These are phyloP conservation scores for Royoungia palumana DNA, from an alignment of 768 basidiomycete genomes.

Conservation along the genomic window DNA sequence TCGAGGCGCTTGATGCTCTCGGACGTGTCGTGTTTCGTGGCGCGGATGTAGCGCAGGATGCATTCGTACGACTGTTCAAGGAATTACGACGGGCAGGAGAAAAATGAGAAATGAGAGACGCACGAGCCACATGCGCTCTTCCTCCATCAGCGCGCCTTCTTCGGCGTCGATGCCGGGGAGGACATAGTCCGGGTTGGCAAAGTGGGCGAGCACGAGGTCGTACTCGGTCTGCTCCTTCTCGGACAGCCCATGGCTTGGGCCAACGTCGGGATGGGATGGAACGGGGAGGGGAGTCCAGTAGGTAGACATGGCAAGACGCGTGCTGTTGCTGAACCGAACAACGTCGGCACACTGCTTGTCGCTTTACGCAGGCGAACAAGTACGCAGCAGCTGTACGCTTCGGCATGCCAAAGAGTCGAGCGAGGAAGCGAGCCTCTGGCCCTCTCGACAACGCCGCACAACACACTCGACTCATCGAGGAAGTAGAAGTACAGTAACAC, in stretches of 20 bases:
- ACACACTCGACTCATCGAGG: too few relatives aligned
- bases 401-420: too few relatives aligned
- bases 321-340: too few relatives aligned
- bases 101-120: constrained; percentile 23
- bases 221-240: constrained; percentile 48
- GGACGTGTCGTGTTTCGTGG: constrained; percentile 68
- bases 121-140: constrained; percentile 77
- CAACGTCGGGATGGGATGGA: constrained; percentile 25
- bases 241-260: constrained; percentile 38
- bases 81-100: neutral
- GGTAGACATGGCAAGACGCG: constrained; percentile 8
- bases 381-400: too few relatives aligned
- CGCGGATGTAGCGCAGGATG: constrained; percentile 72
- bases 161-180: constrained; percentile 45
- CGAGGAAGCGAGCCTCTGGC: too few relatives aligned
- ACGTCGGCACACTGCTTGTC: too few relatives aligned
- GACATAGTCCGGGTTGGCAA: constrained; percentile 48
- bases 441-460: too few relatives aligned
- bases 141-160: constrained; percentile 50
- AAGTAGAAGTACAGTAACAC: too few relatives aligned
- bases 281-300: constrained; percentile 19
- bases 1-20: constrained; percentile 64
- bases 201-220: constrained; percentile 56
- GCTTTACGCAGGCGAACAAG: too few relatives aligned
- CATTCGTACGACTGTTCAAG: constrained; percentile 58